Percentiles rank a stretch among this genome's conserved stretches.
Evolutionary conservation across 2,329 filamentous ascomycete genomes (phyloP).

Genomic region (Aspergillus ustus): DNA sequence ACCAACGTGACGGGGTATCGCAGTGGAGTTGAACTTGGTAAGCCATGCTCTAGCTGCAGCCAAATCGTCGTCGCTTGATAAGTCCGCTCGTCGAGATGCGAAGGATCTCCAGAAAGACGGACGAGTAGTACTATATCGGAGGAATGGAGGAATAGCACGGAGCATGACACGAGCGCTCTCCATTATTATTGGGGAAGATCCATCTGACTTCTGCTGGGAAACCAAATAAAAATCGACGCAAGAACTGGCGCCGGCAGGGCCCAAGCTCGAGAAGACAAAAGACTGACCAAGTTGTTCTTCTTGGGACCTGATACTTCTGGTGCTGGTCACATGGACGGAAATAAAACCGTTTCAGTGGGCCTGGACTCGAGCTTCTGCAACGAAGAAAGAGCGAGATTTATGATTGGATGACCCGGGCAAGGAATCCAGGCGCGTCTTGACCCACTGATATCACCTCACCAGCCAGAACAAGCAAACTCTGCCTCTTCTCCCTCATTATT

Average conservation of each 20-base stretch:
- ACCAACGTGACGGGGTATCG: conserved; percentile 61
- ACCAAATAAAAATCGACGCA: background rate
- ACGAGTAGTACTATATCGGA: conserved; percentile 13
- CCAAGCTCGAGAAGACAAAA: background rate
- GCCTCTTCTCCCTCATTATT: background rate
- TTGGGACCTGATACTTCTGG: background rate
- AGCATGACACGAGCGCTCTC: conserved; percentile 13
- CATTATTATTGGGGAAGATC: conserved; percentile 7
- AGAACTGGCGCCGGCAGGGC: background rate
- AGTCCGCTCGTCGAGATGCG: conserved; percentile 30
- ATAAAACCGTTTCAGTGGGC: conserved; percentile 5
- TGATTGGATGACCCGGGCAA: background rate
- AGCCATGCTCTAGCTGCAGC: conserved; percentile 62
- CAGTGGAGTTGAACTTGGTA: conserved; percentile 55
- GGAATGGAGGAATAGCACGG: conserved; percentile 16
- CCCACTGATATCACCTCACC: conserved; percentile 17
- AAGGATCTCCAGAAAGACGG: conserved; percentile 28
- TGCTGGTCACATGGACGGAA: conserved; percentile 18
- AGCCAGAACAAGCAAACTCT: conserved; percentile 8
- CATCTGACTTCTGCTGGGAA: background rate
- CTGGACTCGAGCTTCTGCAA: conserved; percentile 25
- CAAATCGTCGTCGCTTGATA: conserved; percentile 41
- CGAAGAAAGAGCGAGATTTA: conserved; percentile 3
- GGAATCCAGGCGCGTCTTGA: conserved; percentile 15
- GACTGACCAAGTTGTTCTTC: background rate